These are phyloP conservation scores for Candida sojae DNA, from an alignment of 1,139 yeast genomes.

Conservation along the genomic window DNA sequence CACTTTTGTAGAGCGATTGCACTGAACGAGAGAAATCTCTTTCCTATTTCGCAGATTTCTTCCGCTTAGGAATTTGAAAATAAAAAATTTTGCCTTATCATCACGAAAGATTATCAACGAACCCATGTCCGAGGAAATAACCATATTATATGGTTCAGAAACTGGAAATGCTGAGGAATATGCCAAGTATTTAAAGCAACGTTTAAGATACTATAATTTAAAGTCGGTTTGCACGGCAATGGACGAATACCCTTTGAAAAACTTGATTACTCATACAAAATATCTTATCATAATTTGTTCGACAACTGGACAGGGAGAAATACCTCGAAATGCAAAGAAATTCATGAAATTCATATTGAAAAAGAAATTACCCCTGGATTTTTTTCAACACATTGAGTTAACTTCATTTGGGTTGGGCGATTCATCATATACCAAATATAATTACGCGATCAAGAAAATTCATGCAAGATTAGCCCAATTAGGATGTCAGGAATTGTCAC, in stretches of 20 bases:
- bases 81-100: slow-evolving; percentile 1
- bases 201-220: slow-evolving; percentile 58
- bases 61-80: not conserved
- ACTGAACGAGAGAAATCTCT: no score
- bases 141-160: slow-evolving; percentile 85
- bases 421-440: slow-evolving; percentile 83
- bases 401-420: slow-evolving; percentile 94
- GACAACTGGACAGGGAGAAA: slow-evolving; percentile 95
- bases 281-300: slow-evolving; percentile 72
- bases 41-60: not conserved
- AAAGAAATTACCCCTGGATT: slow-evolving; percentile 63
- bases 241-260: slow-evolving; percentile 62
- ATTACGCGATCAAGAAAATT: slow-evolving; percentile 80
- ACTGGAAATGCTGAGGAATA: slow-evolving; percentile 91
- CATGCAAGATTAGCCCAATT: slow-evolving; percentile 77
- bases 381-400: slow-evolving; percentile 62
- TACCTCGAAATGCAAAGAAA: slow-evolving; percentile 73
- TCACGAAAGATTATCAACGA: not conserved
- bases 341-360: slow-evolving; percentile 76
- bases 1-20: no score
- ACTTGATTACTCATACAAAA: slow-evolving; percentile 48
- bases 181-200: slow-evolving; percentile 64
- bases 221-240: slow-evolving; percentile 53
- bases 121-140: slow-evolving; percentile 28
- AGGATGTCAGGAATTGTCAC: slow-evolving; percentile 74